Evolutionary conservation across 1,284 basidiomycete genomes (phyloP).

Genomic region (Moesziomyces sp.): DNA sequence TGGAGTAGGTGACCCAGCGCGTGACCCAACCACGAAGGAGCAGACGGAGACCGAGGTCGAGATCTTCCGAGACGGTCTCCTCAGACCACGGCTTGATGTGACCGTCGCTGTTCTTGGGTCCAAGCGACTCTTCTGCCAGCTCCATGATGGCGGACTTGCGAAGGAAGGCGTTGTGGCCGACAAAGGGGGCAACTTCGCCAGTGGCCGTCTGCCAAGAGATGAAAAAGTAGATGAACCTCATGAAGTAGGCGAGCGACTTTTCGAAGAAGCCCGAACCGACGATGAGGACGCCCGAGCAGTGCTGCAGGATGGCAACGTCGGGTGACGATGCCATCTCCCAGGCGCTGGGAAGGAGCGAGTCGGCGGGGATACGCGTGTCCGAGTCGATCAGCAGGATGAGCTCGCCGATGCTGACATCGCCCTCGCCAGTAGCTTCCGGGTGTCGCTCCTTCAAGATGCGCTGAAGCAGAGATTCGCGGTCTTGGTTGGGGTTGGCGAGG

Average conservation of each 20-base stretch:
- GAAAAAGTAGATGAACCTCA: constrained; percentile 45
- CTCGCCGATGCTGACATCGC: constrained; percentile 57
- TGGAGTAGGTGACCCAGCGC: constrained; percentile 84
- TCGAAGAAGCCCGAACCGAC: constrained; percentile 87
- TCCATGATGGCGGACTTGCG: constrained; percentile 86
- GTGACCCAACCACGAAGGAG: constrained; percentile 73
- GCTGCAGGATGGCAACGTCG: constrained; percentile 83
- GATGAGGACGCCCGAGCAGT: constrained; percentile 83
- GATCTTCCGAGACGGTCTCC: constrained; percentile 84
- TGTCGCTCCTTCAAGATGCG: constrained; percentile 34
- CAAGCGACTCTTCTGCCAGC: constrained; percentile 74
- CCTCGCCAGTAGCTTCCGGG: constrained; percentile 67
- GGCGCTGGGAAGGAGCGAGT: constrained; percentile 85
- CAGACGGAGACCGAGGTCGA: constrained; percentile 76
- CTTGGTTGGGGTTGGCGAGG: constrained; percentile 28
- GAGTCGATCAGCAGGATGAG: constrained; percentile 72
- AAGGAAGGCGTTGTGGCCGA: constrained; percentile 88
- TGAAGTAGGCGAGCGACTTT: constrained; percentile 82
- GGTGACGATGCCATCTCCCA: constrained; percentile 80
- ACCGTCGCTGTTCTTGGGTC: constrained; percentile 76
- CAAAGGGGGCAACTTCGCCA: constrained; percentile 74
- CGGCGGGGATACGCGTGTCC: constrained; percentile 86
- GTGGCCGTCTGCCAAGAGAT: constrained; percentile 69
- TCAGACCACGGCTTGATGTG: constrained; percentile 82
- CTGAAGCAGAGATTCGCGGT: constrained; percentile 19